A percentile compares a stretch with the other conserved stretches of the same genome.
Evolutionary conservation across 1,284 basidiomycete species (phyloP).

Genomic region (Malassezia cuniculi): DNA sequence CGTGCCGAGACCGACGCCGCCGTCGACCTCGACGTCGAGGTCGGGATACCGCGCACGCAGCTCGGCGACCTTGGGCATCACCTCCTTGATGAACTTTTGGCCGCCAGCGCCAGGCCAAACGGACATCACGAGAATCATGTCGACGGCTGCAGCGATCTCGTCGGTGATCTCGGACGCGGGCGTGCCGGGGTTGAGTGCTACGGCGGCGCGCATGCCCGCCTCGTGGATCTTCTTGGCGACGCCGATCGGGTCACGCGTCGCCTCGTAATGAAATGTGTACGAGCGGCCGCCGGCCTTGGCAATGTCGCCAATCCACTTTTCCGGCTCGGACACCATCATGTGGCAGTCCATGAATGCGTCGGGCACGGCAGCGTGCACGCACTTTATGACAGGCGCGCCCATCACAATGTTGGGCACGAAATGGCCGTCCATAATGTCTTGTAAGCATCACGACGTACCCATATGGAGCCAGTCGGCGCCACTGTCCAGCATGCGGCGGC

Average conservation of each 20-base stretch:
- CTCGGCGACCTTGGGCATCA: conserved; percentile 78
- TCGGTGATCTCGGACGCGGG: conserved; percentile 39
- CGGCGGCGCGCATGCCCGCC: conserved; percentile 40
- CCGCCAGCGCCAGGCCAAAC: conserved; percentile 55
- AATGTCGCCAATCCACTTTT: conserved; percentile 91
- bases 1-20: conserved; percentile 84
- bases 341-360: conserved; percentile 99
- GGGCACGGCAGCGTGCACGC: conserved; percentile 75
- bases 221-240: conserved; percentile 39
- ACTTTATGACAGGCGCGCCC: conserved; percentile 80
- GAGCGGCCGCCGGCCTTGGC: conserved; percentile 84
- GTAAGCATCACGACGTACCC: conserved; percentile 59
- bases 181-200: conserved; percentile 44
- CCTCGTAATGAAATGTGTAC: conserved; percentile 96
- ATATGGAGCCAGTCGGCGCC: conserved; percentile 45
- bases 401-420: conserved; percentile 72
- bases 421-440: conserved; percentile 55
- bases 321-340: conserved; percentile 97
- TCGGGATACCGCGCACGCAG: conserved; percentile 77
- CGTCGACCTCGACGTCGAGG: conserved; percentile 87
- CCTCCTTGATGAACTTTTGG: conserved; percentile 89
- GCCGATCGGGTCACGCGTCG: conserved; percentile 52
- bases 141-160: conserved; percentile 36
- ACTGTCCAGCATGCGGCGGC: conserved; percentile 38
- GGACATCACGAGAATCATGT: conserved; percentile 45